Evolutionary conservation across 208 protist species (phyloP).

Genomic region (Trypanosoma lewisi): DNA sequence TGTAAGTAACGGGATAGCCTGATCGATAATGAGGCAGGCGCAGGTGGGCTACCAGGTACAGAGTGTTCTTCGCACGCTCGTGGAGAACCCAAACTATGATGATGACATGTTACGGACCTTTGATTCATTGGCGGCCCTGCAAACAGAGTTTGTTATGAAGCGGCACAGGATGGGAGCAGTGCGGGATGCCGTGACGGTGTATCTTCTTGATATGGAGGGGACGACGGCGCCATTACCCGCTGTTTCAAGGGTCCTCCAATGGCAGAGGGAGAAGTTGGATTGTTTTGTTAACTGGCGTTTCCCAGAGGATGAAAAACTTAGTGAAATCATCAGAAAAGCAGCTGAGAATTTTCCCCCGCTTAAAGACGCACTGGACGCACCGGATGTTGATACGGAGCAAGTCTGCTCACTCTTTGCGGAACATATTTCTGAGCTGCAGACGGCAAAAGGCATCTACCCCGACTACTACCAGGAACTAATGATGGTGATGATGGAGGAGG

Average conservation of each 20-base stretch:
- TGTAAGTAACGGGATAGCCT: neutral
- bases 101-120: neutral
- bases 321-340: conserved; percentile 18
- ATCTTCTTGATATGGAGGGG: conserved; percentile 78
- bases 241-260: conserved; percentile 59
- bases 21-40: neutral
- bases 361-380: conserved; percentile 13
- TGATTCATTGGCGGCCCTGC: neutral
- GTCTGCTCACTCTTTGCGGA: conserved; percentile 29
- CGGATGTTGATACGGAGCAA: conserved; percentile 5
- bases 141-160: neutral
- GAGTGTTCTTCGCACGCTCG: neutral
- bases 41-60: neutral
- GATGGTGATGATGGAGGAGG: conserved; percentile 56
- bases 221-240: conserved; percentile 85
- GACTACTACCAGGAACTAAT: conserved; percentile 55
- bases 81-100: neutral
- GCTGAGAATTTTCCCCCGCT: conserved; percentile 4
- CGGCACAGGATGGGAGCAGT: neutral
- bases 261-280: conserved; percentile 28
- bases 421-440: conserved; percentile 24
- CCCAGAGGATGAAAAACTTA: conserved; percentile 27
- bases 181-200: conserved; percentile 25
- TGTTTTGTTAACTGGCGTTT: conserved; percentile 43
- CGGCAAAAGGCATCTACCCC: conserved; percentile 17